phyloP scores from a whole-genome alignment of 306 rosid genomes.

The peach (Prunus persica) region DNA sequence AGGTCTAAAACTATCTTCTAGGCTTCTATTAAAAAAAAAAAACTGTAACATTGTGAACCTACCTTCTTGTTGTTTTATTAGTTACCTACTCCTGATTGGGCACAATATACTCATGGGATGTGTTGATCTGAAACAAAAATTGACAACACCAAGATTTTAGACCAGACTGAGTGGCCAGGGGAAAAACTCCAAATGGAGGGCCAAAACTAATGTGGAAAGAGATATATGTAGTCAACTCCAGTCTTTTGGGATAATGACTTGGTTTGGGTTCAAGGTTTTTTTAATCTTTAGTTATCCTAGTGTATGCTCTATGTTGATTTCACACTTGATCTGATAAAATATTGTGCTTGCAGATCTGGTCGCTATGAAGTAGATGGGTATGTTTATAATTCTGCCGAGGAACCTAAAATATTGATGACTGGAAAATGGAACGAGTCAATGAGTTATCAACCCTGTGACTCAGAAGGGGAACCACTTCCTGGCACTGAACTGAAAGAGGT shows the following conservation, averaged over 20 bases:
- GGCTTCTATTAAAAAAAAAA: not conserved
- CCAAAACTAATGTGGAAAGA: not conserved
- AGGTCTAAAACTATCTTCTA: not conserved
- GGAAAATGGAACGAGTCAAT: slow-evolving; percentile 89
- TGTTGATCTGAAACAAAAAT: not conserved
- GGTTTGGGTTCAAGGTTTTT: not conserved
- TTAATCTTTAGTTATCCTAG: not conserved
- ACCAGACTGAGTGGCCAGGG: not conserved
- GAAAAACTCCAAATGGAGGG: not conserved
- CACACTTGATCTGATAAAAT: not conserved
- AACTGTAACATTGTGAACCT: not conserved
- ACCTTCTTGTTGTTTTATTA: not conserved
- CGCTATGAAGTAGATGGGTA: slow-evolving; percentile 97
- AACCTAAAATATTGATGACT: slow-evolving; percentile 84
- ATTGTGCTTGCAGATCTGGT: slow-evolving; percentile 58
- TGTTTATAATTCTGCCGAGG: slow-evolving; percentile 77
- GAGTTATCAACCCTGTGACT: slow-evolving; percentile 82
- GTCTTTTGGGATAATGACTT: not conserved
- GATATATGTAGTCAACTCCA: not conserved
- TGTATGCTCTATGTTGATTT: not conserved
- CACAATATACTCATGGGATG: not conserved
- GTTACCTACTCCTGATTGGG: not conserved
- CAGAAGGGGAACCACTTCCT: slow-evolving; percentile 89
- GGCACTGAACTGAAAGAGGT: slow-evolving; percentile 92
- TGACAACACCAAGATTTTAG: not conserved